A percentile compares a stretch with the other conserved stretches of the same genome.
phyloP scores from a whole-genome alignment of 768 basidiomycete species.

The Collybiopsis confluens region DNA sequence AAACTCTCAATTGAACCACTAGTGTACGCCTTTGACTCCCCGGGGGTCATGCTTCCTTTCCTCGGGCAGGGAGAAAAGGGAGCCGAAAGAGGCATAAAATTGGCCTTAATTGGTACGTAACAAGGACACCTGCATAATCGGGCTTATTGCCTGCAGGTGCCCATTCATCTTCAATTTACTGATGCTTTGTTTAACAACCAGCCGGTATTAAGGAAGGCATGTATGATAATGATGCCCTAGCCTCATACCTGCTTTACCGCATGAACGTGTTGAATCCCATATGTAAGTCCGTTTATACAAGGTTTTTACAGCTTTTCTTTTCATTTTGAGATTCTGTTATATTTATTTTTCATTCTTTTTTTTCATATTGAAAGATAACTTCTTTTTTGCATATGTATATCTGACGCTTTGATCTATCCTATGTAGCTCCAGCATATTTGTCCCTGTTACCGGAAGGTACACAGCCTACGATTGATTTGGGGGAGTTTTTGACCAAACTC shows the following conservation, averaged over 20 bases:
- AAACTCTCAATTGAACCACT: slow-evolving; percentile 77
- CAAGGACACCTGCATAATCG: slow-evolving; percentile 7
- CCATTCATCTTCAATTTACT: background rate
- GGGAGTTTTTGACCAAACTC: slow-evolving; percentile 64
- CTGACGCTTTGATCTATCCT: no score
- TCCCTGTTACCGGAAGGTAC: slow-evolving; percentile 51
- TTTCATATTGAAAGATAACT: background rate
- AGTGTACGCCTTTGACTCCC: slow-evolving; percentile 93
- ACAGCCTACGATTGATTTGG: slow-evolving; percentile 54
- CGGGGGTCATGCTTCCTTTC: slow-evolving; percentile 96
- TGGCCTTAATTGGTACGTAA: slow-evolving; percentile 86
- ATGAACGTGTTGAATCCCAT: slow-evolving; percentile 74
- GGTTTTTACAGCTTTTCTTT: no score
- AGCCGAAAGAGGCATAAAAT: slow-evolving; percentile 87
- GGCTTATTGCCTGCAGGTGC: background rate
- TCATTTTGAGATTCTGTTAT: no score
- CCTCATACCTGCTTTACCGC: slow-evolving; percentile 82
- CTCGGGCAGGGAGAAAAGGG: slow-evolving; percentile 82
- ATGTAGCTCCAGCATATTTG: slow-evolving; percentile 74
- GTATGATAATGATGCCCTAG: slow-evolving; percentile 81
- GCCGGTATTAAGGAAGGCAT: slow-evolving; percentile 93
- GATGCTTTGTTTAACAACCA: slow-evolving; percentile 27
- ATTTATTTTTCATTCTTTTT: no score
- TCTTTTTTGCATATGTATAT: background rate
- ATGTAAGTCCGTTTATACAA: no score